These are phyloP conservation scores for Pugionium cornutum DNA, from an alignment of 345 rosid species.

Conservation along the genomic window DNA sequence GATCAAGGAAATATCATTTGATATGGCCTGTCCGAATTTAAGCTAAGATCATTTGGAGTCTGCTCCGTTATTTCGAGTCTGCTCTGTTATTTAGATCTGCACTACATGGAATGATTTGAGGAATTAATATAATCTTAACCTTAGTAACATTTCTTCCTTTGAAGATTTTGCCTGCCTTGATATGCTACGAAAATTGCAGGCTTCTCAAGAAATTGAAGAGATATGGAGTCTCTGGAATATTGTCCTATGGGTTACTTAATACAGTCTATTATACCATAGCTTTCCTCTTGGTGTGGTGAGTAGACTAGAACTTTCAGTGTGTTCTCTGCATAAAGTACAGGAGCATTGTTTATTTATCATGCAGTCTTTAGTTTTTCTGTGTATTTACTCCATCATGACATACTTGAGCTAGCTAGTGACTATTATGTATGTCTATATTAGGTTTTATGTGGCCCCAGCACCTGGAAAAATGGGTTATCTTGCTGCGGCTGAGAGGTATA, in stretches of 20 bases:
- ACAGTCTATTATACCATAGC: constrained; percentile 73
- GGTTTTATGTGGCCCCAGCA: constrained; percentile 88
- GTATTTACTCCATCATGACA: constrained; percentile 10
- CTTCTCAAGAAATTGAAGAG: constrained; percentile 64
- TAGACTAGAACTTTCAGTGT: constrained; percentile 9
- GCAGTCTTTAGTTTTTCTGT: neutral
- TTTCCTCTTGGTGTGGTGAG: constrained; percentile 86
- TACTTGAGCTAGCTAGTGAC: constrained; percentile 21
- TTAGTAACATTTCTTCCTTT: neutral
- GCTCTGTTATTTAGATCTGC: constrained; percentile 11
- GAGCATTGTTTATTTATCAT: neutral
- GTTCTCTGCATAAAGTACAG: neutral
- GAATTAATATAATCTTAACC: constrained; percentile 4
- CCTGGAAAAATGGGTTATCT: constrained; percentile 81
- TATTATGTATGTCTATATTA: constrained; percentile 15
- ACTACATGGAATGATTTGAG: constrained; percentile 16
- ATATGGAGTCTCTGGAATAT: constrained; percentile 80
- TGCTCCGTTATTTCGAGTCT: constrained; percentile 1
- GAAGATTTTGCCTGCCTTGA: neutral
- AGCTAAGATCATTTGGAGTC: constrained; percentile 15
- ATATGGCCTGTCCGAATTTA: constrained; percentile 9
- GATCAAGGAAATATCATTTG: constrained; percentile 12
- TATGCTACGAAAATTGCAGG: constrained; percentile 44
- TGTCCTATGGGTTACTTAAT: constrained; percentile 80
- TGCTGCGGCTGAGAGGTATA: constrained; percentile 76